Base-by-base conservation (phyloP, 768 basidiomycete genomes). In the Mycena galopus region DNA sequence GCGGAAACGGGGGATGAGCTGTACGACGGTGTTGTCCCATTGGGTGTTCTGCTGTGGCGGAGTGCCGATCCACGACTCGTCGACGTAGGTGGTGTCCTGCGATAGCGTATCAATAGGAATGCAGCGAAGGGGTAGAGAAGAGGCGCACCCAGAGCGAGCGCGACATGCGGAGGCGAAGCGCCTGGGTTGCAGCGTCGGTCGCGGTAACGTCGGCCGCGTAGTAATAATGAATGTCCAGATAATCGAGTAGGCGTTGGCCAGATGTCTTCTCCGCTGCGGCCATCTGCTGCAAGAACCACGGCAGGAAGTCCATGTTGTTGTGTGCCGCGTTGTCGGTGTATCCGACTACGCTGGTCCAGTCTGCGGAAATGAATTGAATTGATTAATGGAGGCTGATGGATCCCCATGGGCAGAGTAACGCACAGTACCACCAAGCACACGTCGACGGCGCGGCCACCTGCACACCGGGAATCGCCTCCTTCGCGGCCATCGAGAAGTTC, bases 181-280 rank as follows among this genome's bases (percentile, higher is more conserved):
- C 88, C 76, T 88, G 86, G 6, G 88, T 86, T 32, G 86, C 83
- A 51, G 74, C 87, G 75, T 89, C 85, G 73, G 87, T 86, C n/a
- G 87, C 85, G 68, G 86, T 88, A 10, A 87, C 87, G 73, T 89
- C 88, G 14, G 87, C 74, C 62, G 83, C 82, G 83, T 84, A 89
- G 80, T 89, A 89, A 75, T 88, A 89, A 71, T 89, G 88, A 67
- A 89, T 84, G 75, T 88, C 88, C 63, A 89, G 85, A 77, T 84
- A 88, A 76, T 89, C 88, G n/a, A 89, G 78, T 27, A 88, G 79
- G 16, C 88, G 80, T 73, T 85, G 82, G 3, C 86, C 85, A 14
- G 77, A 71, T 2, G 68, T 78, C 11, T 73, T 74, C 50, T 85
- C 83, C 3, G 80, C 79, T 9, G 79, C 73, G 39, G 84, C 83